A percentile compares a stretch with the other conserved stretches of the same genome.
Conservation (phyloP, 192 early-diverging fungal species). For the Backusella luteola region DNA sequence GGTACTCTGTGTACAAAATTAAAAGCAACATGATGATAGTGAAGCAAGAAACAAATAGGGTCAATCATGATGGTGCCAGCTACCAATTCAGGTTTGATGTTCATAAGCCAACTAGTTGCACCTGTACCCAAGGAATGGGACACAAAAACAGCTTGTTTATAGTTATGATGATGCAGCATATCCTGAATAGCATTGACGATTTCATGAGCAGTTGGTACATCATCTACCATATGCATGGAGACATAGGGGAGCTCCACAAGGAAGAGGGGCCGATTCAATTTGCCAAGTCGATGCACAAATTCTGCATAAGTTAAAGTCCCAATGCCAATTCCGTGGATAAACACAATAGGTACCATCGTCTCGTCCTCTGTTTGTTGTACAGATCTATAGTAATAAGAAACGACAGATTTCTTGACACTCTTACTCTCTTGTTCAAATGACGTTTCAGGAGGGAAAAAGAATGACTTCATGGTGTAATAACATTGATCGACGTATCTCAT, state of each 20-base stretch:
- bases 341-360: slow-evolving; percentile 53
- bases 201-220: slow-evolving; percentile 54
- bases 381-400: neutral
- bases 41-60: slow-evolving; percentile 66
- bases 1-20: slow-evolving; percentile 57
- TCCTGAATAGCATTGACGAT: slow-evolving; percentile 52
- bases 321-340: slow-evolving; percentile 69
- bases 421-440: neutral
- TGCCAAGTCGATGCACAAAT: slow-evolving; percentile 44
- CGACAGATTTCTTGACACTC: neutral
- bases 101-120: slow-evolving; percentile 57
- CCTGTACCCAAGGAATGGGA: slow-evolving; percentile 68
- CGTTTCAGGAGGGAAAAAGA: neutral
- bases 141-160: slow-evolving; percentile 58
- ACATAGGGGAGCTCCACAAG: slow-evolving; percentile 61
- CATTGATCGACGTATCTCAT: neutral
- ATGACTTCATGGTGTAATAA: neutral
- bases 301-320: slow-evolving; percentile 56
- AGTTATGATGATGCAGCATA: slow-evolving; percentile 52
- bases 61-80: slow-evolving; percentile 60
- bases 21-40: slow-evolving; percentile 58
- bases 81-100: slow-evolving; percentile 45
- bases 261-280: slow-evolving; percentile 47
- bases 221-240: slow-evolving; percentile 60
- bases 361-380: neutral